Evolutionary conservation across 176 grass and related monocot species (phyloP), one percentile per base, ranked within the genome.

Genomic region (Oryza officinalis): DNA sequence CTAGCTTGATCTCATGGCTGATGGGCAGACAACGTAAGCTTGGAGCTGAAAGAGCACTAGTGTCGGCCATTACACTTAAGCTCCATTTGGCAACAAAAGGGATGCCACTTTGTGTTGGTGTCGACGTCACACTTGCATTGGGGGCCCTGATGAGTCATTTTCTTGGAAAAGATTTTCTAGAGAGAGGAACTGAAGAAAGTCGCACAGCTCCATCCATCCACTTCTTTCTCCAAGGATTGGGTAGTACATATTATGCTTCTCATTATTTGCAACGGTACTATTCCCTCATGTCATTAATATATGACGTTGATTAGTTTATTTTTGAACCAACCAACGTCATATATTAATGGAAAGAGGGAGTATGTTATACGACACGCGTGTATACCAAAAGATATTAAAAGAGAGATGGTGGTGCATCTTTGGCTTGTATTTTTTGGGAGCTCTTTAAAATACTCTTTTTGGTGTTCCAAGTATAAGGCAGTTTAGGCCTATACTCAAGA

Each of bases 21-120:
- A 78, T 65, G 23, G 57, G 74, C 25, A 70, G 52, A 52, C 49
- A 47, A 72, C 52, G 40, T 80, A 73, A 79, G 74, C 67, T 49
- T 72, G 59, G 74, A 78, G 78, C 41, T 71, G 50, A 70, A 50
- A 57, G 40, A 72, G 68, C 68, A 80, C 76, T 80, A 6, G 59
- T 86, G 77, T 86, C 85, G 70, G 85, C 77, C 85, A 81, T 67
- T 81, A 20, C 60, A 59, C 52, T 60, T 81, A 27, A 14, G 66
- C 65, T 50, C 28, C 65, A 25, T 30, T 41, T 0, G 28, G 52
- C 72, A 64, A 77, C 49, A 52, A 38, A 74, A 74, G 50, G 8
- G 32, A 13, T 45, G 13, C 9, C 22, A 37, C 28, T 75, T 9
- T 13, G 52, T 78, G 26, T 72, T 35, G 27, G 40, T 47, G 83